These are phyloP conservation scores for Solanum gandarillasii DNA, from an alignment of 257 asterid species.

Conservation along the genomic window DNA sequence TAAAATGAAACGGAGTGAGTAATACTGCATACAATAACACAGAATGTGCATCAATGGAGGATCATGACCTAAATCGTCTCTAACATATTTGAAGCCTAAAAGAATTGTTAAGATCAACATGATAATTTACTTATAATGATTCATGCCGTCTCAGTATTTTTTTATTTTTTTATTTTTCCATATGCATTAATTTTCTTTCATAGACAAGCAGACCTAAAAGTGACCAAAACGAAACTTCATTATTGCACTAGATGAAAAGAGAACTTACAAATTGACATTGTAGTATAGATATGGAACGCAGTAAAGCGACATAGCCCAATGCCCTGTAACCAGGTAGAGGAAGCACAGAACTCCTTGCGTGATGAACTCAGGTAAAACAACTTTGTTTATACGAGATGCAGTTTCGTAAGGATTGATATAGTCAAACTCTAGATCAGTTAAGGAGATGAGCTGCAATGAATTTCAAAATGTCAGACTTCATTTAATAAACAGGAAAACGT, in stretches of 20 bases:
- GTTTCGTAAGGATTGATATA: constrained; percentile 84
- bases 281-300: constrained; percentile 67
- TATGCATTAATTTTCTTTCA: not conserved
- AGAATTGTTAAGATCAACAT: not conserved
- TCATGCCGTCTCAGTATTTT: not conserved
- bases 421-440: constrained; percentile 86
- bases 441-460: constrained; percentile 65
- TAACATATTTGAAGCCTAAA: not conserved
- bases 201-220: not conserved
- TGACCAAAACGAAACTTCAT: not conserved
- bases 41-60: not conserved
- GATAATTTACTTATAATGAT: not conserved
- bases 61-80: not conserved
- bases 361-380: constrained; percentile 70
- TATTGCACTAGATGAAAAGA: constrained; percentile 1
- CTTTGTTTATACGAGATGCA: constrained; percentile 66
- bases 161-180: not conserved
- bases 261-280: constrained; percentile 65
- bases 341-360: constrained; percentile 64
- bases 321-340: constrained; percentile 73
- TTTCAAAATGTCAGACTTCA: not conserved
- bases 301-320: constrained; percentile 74
- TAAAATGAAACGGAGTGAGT: not conserved
- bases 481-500: not conserved
- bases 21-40: not conserved